Base-by-base conservation (phyloP, 2,329 filamentous ascomycete species). In the Curvularia eragrostidis region DNA sequence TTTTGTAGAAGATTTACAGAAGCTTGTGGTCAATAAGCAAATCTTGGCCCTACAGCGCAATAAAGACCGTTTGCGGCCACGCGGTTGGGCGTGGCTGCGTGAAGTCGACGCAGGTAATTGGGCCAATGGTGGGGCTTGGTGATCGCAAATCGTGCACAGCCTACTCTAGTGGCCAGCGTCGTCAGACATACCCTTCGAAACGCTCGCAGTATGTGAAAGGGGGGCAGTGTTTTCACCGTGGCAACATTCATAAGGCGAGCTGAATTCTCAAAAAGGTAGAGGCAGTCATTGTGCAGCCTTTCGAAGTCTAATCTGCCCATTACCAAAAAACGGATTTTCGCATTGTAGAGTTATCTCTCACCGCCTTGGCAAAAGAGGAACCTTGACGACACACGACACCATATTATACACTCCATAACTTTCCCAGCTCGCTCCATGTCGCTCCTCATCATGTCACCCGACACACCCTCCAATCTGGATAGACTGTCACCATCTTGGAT, bases 381-480 rank as follows among this genome's bases (percentile, higher is more conserved):
- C 23, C 34, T 23, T 32, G 8, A 43, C 13, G n/a, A 26, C 30
- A 18, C 42, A 43, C 12, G 13, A 34, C 24, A 18, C 36, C 12
- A 48, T 42, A 32, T 13, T 30, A 30, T 12, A 26, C n/a, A 24
- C 30, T 43, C 19, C 24, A 39, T 48, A 50, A n/a, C 30, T 49
- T 50, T 24, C 44, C 21, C 32, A 5, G 2, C 34, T 26, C 48
- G 34, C 48, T 58, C 54, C 30, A 72, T 71, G 69, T 71, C 65
- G 48, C 59, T 71, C 8, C 56, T 73, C 48, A 52, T 70, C 54
- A 71, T 73, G 68, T 59, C 67, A 46, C 63, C 68, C 36, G 53
- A 65, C 43, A 47, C 63, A 7, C 62, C 67, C 15, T 59, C 68
- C 6, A 52, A 61, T 46, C 64, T 64, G 53, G 63, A 70, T 21